Evolutionary conservation across 768 basidiomycete genomes (phyloP).

Genomic region (Agrocybe pediades): DNA sequence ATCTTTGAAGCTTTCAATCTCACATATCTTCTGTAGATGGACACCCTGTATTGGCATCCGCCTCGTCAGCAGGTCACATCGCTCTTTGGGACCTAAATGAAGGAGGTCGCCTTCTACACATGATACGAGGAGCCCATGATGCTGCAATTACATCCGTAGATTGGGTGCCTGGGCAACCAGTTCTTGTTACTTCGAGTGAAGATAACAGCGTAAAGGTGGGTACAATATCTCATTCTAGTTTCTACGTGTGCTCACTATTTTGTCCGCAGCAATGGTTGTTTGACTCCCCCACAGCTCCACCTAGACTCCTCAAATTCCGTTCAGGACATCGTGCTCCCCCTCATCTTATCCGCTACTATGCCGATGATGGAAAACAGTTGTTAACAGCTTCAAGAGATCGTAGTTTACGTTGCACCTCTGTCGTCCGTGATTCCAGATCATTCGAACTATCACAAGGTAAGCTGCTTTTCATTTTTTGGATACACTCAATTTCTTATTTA

Average conservation of each 20-base stretch:
- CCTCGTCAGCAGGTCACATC: conserved; percentile 84
- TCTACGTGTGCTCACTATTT: not conserved
- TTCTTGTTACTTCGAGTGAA: conserved; percentile 86
- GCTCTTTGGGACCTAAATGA: conserved; percentile 92
- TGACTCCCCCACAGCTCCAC: conserved; percentile 85
- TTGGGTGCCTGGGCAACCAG: conserved; percentile 92
- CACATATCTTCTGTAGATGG: conserved; percentile 55
- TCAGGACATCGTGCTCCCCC: conserved; percentile 93
- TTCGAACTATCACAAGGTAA: conserved; percentile 93
- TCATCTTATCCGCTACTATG: conserved; percentile 91
- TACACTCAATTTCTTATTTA: not conserved
- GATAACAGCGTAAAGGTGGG: conserved; percentile 94
- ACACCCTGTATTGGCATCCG: conserved; percentile 85
- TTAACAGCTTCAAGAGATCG: conserved; percentile 89
- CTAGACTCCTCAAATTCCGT: conserved; percentile 87
- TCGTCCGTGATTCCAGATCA: conserved; percentile 93
- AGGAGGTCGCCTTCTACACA: conserved; percentile 80
- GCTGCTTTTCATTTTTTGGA: not conserved
- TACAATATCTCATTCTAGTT: not conserved
- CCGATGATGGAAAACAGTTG: conserved; percentile 95
- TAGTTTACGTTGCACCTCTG: conserved; percentile 84
- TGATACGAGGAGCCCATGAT: conserved; percentile 88
- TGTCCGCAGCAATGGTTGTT: conserved; percentile 90
- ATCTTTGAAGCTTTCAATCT: not conserved
- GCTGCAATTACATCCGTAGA: conserved; percentile 79